These are phyloP conservation scores for Enteropsectra breve DNA, from an alignment of 371 early-diverging fungal genomes.

Conservation along the genomic window DNA sequence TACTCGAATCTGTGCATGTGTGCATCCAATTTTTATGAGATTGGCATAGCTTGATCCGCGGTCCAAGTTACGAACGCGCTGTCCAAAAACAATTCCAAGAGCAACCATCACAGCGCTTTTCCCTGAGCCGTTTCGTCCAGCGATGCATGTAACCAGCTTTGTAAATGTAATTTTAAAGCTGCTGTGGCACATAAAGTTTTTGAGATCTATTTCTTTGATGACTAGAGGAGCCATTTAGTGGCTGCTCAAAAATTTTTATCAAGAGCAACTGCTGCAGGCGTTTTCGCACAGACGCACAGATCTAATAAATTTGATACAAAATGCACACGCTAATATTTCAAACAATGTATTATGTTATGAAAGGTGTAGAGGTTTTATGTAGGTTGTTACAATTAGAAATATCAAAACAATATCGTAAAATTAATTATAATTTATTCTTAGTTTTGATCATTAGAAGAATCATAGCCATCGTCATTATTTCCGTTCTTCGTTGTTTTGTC, in stretches of 20 bases:
- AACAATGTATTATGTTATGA: too few species aligned
- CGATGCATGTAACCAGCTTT: constrained; percentile 54
- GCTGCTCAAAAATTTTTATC: too few species aligned
- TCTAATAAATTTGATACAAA: constrained; percentile 12
- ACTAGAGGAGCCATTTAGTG: neutral
- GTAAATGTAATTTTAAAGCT: constrained; percentile 51
- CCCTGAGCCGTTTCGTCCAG: constrained; percentile 59
- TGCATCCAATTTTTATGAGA: constrained; percentile 53
- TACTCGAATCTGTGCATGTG: constrained; percentile 33
- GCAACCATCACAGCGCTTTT: constrained; percentile 61
- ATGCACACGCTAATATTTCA: too few species aligned
- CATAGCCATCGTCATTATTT: too few species aligned
- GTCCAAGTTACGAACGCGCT: constrained; percentile 47
- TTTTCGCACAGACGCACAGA: neutral
- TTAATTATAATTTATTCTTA: too few species aligned
- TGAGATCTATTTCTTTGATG: constrained; percentile 50
- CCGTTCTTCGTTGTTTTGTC: too few species aligned
- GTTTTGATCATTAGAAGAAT: too few species aligned
- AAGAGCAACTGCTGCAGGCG: neutral
- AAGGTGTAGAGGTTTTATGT: too few species aligned
- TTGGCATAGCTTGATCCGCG: constrained; percentile 52
- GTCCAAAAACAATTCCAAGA: constrained; percentile 58
- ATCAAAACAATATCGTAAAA: too few species aligned
- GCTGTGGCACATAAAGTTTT: constrained; percentile 60
- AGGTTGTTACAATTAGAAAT: too few species aligned